Conservation (phyloP, 148 eudicot genomes). For the Rhododendron ovatum region DNA sequence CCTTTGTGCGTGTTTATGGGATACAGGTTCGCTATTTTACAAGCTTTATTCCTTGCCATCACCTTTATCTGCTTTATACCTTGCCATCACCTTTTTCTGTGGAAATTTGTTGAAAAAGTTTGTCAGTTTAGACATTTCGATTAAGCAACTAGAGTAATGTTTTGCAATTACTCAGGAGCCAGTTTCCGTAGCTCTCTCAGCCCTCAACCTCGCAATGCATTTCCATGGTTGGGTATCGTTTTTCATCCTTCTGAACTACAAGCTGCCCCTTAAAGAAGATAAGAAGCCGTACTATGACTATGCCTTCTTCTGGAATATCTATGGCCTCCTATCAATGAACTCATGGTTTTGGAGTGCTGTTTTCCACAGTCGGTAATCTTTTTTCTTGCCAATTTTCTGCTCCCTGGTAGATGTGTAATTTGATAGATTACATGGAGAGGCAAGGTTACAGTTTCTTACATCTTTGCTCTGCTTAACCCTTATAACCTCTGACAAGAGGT, state of each 20-base stretch:
- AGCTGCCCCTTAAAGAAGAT: conserved; percentile 58
- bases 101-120: not conserved
- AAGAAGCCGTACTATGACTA: conserved; percentile 57
- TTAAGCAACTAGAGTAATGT: conserved; percentile 16
- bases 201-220: conserved; percentile 81
- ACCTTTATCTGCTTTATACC: not conserved
- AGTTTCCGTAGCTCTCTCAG: conserved; percentile 70
- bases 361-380: conserved; percentile 75
- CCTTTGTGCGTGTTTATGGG: conserved; percentile 63
- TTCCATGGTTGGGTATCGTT: conserved; percentile 81
- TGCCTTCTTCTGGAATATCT: conserved; percentile 60
- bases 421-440: not conserved
- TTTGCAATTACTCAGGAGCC: conserved; percentile 63
- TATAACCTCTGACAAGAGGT: not conserved
- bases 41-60: not conserved
- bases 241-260: conserved; percentile 41
- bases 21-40: conserved; percentile 57
- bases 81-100: not conserved
- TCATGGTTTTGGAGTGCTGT: conserved; percentile 92
- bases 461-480: not conserved
- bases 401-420: not conserved
- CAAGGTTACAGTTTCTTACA: not conserved
- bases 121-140: conserved; percentile 15
- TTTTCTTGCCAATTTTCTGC: not conserved
- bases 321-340: conserved; percentile 62